Conservation (phyloP, 352 stramenopile species). For the Phytophthora litchii region DNA sequence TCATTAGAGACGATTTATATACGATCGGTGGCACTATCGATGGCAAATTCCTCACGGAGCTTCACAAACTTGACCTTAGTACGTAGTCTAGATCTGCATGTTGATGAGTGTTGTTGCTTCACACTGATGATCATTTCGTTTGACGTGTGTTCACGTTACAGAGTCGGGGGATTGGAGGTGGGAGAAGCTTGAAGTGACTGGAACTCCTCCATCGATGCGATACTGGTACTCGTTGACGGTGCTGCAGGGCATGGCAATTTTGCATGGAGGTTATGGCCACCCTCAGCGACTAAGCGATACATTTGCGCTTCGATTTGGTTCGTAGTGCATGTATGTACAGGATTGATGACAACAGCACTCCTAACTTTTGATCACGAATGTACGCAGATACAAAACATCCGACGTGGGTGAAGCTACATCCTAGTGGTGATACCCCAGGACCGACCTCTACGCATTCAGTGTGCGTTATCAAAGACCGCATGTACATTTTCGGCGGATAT, state of each 20-base stretch:
- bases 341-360: not conserved
- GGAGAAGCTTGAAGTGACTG: slow-evolving; percentile 50
- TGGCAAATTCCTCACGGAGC: slow-evolving; percentile 63
- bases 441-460: slow-evolving; percentile 59
- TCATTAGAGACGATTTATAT: slow-evolving; percentile 54
- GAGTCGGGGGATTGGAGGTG: slow-evolving; percentile 52
- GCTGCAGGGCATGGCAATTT: slow-evolving; percentile 46
- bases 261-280: slow-evolving; percentile 67
- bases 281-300: slow-evolving; percentile 54
- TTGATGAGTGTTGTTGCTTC: not conserved
- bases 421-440: slow-evolving; percentile 50
- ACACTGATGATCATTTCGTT: slow-evolving; percentile 2
- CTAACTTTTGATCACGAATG: slow-evolving; percentile 7
- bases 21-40: slow-evolving; percentile 63
- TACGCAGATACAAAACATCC: slow-evolving; percentile 39
- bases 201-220: slow-evolving; percentile 57
- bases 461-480: slow-evolving; percentile 49
- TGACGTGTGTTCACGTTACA: slow-evolving; percentile 9
- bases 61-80: slow-evolving; percentile 58
- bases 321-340: slow-evolving; percentile 8
- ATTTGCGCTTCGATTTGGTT: slow-evolving; percentile 62
- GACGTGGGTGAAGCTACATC: slow-evolving; percentile 55
- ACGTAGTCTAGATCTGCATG: slow-evolving; percentile 21
- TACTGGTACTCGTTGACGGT: slow-evolving; percentile 68
- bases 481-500: slow-evolving; percentile 73